Percentiles rank a stretch among this genome's conserved stretches.
These are phyloP conservation scores for Leucosporidium creatinivorum DNA, from an alignment of 768 basidiomycete species.

Conservation along the genomic window DNA sequence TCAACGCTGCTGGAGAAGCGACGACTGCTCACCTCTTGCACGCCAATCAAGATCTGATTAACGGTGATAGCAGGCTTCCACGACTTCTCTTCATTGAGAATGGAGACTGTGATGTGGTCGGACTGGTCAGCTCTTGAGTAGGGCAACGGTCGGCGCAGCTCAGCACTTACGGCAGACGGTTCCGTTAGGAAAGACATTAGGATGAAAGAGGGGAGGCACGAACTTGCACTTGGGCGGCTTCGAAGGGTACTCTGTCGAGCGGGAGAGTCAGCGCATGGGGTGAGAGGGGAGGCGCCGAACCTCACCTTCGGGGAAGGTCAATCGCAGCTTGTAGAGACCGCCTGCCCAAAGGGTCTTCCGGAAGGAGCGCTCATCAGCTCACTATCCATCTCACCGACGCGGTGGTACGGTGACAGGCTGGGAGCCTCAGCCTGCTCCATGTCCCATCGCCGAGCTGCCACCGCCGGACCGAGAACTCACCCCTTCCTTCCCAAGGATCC, in stretches of 20 bases:
- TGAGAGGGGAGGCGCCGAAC: background rate
- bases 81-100: constrained; percentile 94
- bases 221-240: constrained; percentile 74
- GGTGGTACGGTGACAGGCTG: no score
- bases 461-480: background rate
- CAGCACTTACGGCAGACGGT: constrained; percentile 85
- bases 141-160: constrained; percentile 65
- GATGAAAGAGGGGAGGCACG: constrained; percentile 82
- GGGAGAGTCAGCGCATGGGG: background rate
- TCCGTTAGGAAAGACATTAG: constrained; percentile 97
- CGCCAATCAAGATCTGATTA: constrained; percentile 95
- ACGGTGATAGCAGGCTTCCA: constrained; percentile 86
- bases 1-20: no score
- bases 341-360: constrained; percentile 89
- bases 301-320: constrained; percentile 89
- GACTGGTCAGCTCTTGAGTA: no score
- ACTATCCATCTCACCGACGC: no score
- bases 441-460: no score
- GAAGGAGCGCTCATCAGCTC: no score
- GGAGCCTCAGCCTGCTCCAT: no score
- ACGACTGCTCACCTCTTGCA: constrained; percentile 57
- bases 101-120: constrained; percentile 62
- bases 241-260: constrained; percentile 69
- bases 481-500: no score
- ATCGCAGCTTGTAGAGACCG: constrained; percentile 67